Conservation (phyloP, 495 filamentous ascomycete species). For the Penicillium pancosmium region DNA sequence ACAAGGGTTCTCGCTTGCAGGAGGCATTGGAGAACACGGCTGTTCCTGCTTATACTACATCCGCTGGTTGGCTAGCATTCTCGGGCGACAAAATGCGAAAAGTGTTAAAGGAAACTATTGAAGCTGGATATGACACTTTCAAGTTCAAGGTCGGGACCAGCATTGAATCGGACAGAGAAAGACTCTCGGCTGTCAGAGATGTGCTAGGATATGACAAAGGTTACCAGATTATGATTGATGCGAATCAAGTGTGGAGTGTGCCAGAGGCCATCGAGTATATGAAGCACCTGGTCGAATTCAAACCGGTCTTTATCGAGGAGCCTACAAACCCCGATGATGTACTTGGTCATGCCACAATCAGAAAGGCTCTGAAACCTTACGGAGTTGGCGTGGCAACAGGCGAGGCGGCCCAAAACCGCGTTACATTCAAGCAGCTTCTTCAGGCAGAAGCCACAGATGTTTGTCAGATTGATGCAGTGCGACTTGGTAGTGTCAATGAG, state of each 20-base stretch:
- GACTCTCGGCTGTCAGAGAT: conserved; percentile 73
- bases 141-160: conserved; percentile 86
- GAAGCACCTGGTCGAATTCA: conserved; percentile 77
- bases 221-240: conserved; percentile 92
- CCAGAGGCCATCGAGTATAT: conserved; percentile 90
- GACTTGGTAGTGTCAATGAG: conserved; percentile 92
- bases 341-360: conserved; percentile 81
- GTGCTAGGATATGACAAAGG: conserved; percentile 84
- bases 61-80: conserved; percentile 89
- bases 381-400: conserved; percentile 86
- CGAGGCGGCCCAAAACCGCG: conserved; percentile 95
- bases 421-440: conserved; percentile 91
- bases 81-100: conserved; percentile 78
- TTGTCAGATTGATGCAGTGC: conserved; percentile 88
- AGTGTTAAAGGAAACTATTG: conserved; percentile 71
- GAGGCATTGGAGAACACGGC: conserved; percentile 72
- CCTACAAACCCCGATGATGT: conserved; percentile 92
- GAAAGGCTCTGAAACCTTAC: conserved; percentile 72
- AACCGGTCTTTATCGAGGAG: conserved; percentile 97
- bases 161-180: conserved; percentile 66
- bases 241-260: conserved; percentile 93
- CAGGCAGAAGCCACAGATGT: conserved; percentile 78
- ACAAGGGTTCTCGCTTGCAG: conserved; percentile 65
- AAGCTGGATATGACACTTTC: conserved; percentile 80
- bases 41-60: conserved; percentile 90